Conservation (phyloP, 108 stramenopile genomes). For the Skeletonema grethae region DNA sequence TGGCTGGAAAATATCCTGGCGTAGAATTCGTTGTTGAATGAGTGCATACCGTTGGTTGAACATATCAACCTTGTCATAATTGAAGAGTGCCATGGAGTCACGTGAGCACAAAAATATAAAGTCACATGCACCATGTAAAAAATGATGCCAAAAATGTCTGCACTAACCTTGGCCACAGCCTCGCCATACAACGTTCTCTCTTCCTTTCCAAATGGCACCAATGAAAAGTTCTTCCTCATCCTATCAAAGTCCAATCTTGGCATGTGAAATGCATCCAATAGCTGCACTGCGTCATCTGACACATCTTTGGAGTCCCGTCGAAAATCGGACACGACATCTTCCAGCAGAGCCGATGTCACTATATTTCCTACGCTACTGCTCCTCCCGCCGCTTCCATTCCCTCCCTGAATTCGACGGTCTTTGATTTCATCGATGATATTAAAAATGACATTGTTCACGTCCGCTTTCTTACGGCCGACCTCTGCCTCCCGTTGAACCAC, state of each 20-base stretch:
- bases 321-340: slow-evolving; percentile 51
- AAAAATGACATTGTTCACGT: slow-evolving; percentile 15
- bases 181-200: slow-evolving; percentile 29
- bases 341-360: slow-evolving; percentile 48
- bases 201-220: slow-evolving; percentile 11
- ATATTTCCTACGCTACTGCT: slow-evolving; percentile 17
- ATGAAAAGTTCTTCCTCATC: slow-evolving; percentile 33
- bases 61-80: slow-evolving; percentile 54
- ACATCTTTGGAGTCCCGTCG: slow-evolving; percentile 34
- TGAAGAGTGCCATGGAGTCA: slow-evolving; percentile 15
- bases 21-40: slow-evolving; percentile 76
- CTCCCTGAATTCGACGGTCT: slow-evolving; percentile 28
- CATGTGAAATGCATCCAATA: slow-evolving; percentile 28
- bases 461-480: not conserved
- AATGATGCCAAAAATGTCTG: slow-evolving; percentile 36
- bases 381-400: not conserved
- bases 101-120: slow-evolving; percentile 22
- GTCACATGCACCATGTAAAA: slow-evolving; percentile 43
- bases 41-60: slow-evolving; percentile 73
- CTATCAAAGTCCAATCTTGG: slow-evolving; percentile 35
- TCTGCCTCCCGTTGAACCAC: slow-evolving; percentile 44
- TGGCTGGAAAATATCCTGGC: slow-evolving; percentile 67
- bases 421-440: slow-evolving; percentile 52
- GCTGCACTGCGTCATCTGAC: slow-evolving; percentile 41
- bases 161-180: slow-evolving; percentile 37